These are phyloP conservation scores for Tylopilus sp. DNA, from an alignment of 1,284 basidiomycete genomes.

Conservation along the genomic window DNA sequence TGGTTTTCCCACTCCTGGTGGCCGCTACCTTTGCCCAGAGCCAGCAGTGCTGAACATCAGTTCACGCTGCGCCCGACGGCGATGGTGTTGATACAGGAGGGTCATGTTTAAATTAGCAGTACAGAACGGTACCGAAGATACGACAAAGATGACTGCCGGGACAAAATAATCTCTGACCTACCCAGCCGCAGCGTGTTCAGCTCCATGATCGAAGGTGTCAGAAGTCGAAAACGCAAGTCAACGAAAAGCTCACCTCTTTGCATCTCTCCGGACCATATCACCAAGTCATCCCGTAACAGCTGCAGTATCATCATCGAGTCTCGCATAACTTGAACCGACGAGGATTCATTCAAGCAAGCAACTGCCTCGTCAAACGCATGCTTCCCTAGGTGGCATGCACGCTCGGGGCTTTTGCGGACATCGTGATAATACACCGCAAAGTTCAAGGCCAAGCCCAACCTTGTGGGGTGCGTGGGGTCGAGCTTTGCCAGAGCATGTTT, in stretches of 20 bases:
- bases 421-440: slow-evolving; percentile 98
- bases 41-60: background rate
- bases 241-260: slow-evolving; percentile 35
- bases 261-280: slow-evolving; percentile 62
- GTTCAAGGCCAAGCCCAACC: slow-evolving; percentile 91
- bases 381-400: slow-evolving; percentile 87
- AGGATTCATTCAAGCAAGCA: slow-evolving; percentile 41
- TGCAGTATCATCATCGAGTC: slow-evolving; percentile 67
- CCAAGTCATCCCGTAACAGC: slow-evolving; percentile 59
- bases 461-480: slow-evolving; percentile 61
- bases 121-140: slow-evolving; percentile 1
- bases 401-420: slow-evolving; percentile 87
- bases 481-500: slow-evolving; percentile 56
- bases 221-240: slow-evolving; percentile 7
- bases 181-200: slow-evolving; percentile 22
- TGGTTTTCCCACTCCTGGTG: slow-evolving; percentile 88
- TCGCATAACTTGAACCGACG: slow-evolving; percentile 45
- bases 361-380: slow-evolving; percentile 70
- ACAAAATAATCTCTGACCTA: slow-evolving; percentile 8
- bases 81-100: background rate
- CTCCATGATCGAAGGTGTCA: slow-evolving; percentile 17
- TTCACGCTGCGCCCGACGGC: background rate
- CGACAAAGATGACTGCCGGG: slow-evolving; percentile 2
- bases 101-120: slow-evolving; percentile 13
- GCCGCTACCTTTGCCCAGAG: slow-evolving; percentile 80